Conservation (phyloP, 2,329 filamentous ascomycete genomes). For the Botryotinia convoluta region DNA sequence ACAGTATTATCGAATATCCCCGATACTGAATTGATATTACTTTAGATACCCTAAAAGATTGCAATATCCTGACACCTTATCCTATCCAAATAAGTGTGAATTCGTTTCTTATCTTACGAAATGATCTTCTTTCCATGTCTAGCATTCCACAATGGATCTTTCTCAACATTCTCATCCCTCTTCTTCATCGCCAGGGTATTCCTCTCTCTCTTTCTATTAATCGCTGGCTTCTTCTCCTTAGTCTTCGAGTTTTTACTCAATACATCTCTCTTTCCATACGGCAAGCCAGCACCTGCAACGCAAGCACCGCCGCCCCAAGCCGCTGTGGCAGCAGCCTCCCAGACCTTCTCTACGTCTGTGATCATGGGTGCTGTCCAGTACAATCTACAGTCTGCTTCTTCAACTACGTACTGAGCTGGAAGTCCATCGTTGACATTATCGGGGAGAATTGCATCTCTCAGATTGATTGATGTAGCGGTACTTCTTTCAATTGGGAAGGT, state of each 20-base stretch:
- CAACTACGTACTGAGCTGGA: constrained; percentile 59
- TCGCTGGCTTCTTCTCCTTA: constrained; percentile 1
- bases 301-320: constrained; percentile 44
- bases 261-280: constrained; percentile 22
- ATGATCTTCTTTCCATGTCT: constrained; percentile 13
- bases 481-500: constrained; percentile 27
- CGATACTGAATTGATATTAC: not conserved
- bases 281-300: constrained; percentile 30
- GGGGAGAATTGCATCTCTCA: constrained; percentile 40
- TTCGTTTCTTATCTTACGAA: not conserved
- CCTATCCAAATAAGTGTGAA: not conserved
- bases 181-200: constrained; percentile 10
- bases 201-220: not conserved
- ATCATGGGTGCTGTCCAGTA: constrained; percentile 57
- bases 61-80: not conserved
- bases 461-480: constrained; percentile 42
- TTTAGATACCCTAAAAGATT: not conserved
- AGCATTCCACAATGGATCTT: constrained; percentile 1
- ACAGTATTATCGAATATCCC: not conserved
- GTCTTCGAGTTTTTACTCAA: not conserved
- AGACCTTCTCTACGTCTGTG: constrained; percentile 50
- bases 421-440: constrained; percentile 39
- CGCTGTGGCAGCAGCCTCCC: constrained; percentile 46
- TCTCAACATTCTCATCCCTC: not conserved
- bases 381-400: constrained; percentile 59